Conservation (phyloP, 345 rosid genomes). For the Cardamine occulta region DNA sequence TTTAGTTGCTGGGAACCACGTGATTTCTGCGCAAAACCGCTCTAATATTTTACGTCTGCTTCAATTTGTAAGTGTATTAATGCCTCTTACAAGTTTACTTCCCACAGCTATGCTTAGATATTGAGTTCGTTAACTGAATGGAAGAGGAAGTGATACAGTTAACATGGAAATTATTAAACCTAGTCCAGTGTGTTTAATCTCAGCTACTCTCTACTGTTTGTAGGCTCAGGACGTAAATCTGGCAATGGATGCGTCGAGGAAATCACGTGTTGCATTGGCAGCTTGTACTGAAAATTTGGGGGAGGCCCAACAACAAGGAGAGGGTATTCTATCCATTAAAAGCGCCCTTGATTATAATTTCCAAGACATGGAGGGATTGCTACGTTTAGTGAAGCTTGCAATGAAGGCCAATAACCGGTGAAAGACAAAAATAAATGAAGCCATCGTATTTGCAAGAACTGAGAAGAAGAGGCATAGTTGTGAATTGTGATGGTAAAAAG, state of each 20-base stretch:
- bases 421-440: slow-evolving; percentile 25
- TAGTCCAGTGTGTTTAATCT: slow-evolving; percentile 25
- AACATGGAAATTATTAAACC: slow-evolving; percentile 15
- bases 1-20: slow-evolving; percentile 70
- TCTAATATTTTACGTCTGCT: slow-evolving; percentile 66
- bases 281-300: slow-evolving; percentile 57
- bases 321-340: slow-evolving; percentile 66
- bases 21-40: slow-evolving; percentile 68
- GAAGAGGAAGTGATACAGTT: slow-evolving; percentile 3
- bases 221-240: slow-evolving; percentile 80
- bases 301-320: slow-evolving; percentile 59
- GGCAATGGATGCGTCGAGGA: slow-evolving; percentile 98
- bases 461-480: slow-evolving; percentile 29
- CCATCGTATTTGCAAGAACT: slow-evolving; percentile 32
- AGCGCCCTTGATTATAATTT: slow-evolving; percentile 92
- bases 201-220: slow-evolving; percentile 37
- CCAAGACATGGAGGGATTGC: slow-evolving; percentile 83
- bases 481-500: slow-evolving; percentile 23
- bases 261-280: slow-evolving; percentile 67
- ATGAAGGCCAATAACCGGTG: slow-evolving; percentile 72
- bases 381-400: slow-evolving; percentile 82
- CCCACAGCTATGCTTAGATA: slow-evolving; percentile 19
- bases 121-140: slow-evolving; percentile 15
- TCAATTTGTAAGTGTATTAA: slow-evolving; percentile 69
- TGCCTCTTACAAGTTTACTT: slow-evolving; percentile 30